Evolutionary conservation across 257 asterid species (phyloP).

Genomic region (Capsicum chinense): DNA sequence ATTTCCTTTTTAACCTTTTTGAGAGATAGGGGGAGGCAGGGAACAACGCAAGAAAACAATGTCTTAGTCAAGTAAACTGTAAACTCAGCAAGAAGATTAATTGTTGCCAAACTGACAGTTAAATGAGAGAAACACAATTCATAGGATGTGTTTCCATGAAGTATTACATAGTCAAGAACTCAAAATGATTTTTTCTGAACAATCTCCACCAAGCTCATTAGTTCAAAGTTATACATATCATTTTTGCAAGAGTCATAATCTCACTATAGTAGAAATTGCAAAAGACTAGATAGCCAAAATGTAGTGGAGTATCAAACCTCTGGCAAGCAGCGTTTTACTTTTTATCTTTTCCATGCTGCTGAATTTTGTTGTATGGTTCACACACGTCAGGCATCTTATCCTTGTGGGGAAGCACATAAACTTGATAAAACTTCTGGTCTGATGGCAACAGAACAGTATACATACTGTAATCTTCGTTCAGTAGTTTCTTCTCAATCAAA

Average conservation of each 20-base stretch:
- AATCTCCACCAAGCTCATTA: not conserved
- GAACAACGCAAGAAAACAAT: not conserved
- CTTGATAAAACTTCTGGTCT: slow-evolving; percentile 26
- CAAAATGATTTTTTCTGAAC: not conserved
- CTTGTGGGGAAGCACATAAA: slow-evolving; percentile 33
- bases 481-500: slow-evolving; percentile 34
- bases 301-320: slow-evolving; percentile 6
- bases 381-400: slow-evolving; percentile 32
- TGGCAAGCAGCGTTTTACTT: not conserved
- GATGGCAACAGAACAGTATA: not conserved
- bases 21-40: not conserved
- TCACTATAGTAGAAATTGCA: not conserved
- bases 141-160: not conserved
- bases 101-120: not conserved
- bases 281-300: slow-evolving; percentile 9
- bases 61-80: not conserved
- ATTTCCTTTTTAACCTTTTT: not conserved
- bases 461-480: not conserved
- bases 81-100: not conserved
- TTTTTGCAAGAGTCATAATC: not conserved
- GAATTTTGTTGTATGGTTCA: slow-evolving; percentile 25
- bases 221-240: not conserved
- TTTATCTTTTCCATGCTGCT: slow-evolving; percentile 25
- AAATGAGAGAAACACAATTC: slow-evolving; percentile 2
- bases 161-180: not conserved